Base-by-base conservation (phyloP, 371 early-diverging fungal species). In the Lichtheimia hyalospora region DNA sequence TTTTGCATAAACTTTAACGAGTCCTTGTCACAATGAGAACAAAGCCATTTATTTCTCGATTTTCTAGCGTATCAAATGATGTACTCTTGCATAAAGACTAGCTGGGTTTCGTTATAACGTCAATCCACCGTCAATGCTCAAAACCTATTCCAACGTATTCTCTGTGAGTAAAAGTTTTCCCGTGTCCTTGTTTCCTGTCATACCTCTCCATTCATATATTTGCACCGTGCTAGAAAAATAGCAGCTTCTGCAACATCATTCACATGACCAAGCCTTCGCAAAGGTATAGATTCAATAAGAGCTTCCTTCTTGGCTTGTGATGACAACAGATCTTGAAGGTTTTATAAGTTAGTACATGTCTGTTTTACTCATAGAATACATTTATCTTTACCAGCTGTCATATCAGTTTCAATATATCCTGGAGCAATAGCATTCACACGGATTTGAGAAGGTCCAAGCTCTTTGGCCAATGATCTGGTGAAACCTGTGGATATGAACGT, bases 381-480 rank as follows among this genome's bases (percentile, higher is more conserved):
- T 24, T 16, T 44, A 16, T 43, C 18, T 4, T 54, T 77, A 84
- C 82, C 75, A 16, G 69, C 56, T 24, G 91, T 94, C 89, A 96
- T 91, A 54, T 92, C 91, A 0, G 95, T 94, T 5, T 86, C 87
- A 28, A 94, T 90, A 60, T 85, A 92, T n/a, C 96, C 96, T 12
- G 96, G 96, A 6, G 92, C 90, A 65, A 96, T 84, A 1, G 84
- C 84, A 74, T 93, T 94, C 6, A 91, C 94, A 40, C 92, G 73
- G 12, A 96, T 81, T 13, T 86, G 83, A 0, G 74, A 73, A 8
- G 89, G 83, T 0, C 89, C 95, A 1, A 93, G 66, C 67, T 96
- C 96, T 66, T 82, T 86, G 5, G 96, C 93, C 16, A 94, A 68
- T 12, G 92, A 84, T 49, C 87, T 84, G 10, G 95, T 89, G 61